Percentiles rank a stretch among this genome's conserved stretches.
Conservation (phyloP, 1,139 yeast genomes). For the Hansenula lynferdii region DNA sequence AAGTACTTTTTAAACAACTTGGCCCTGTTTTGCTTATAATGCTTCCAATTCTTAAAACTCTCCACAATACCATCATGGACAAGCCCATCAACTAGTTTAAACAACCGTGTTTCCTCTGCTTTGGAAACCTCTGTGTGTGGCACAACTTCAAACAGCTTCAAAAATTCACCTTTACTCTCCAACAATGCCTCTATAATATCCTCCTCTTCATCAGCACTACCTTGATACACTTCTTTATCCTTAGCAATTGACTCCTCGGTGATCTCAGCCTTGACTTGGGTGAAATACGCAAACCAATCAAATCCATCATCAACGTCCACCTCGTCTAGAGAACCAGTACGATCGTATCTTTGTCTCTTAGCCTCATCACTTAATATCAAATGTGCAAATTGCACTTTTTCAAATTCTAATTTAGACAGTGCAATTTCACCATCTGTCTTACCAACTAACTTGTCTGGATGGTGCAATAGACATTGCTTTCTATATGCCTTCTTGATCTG, state of each 20-base stretch:
- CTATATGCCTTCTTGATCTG: constrained; percentile 72
- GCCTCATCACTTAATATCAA: constrained; percentile 57
- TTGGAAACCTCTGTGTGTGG: constrained; percentile 71
- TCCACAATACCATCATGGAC: constrained; percentile 33
- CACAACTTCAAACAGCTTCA: constrained; percentile 63
- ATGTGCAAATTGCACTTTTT: constrained; percentile 73
- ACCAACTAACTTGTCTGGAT: constrained; percentile 71
- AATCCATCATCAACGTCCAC: constrained; percentile 39
- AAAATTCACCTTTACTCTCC: constrained; percentile 64
- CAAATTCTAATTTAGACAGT: constrained; percentile 46
- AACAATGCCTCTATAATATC: constrained; percentile 61
- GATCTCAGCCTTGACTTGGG: constrained; percentile 49
- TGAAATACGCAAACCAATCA: constrained; percentile 65
- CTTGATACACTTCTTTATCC: constrained; percentile 61
- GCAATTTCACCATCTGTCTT: constrained; percentile 28
- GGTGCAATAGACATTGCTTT: constrained; percentile 60
- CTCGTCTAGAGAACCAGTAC: constrained; percentile 59
- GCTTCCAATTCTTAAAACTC: constrained; percentile 43
- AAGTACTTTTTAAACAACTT: constrained; percentile 41
- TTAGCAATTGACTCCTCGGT: constrained; percentile 71
- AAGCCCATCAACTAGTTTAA: constrained; percentile 42
- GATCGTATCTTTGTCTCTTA: constrained; percentile 56
- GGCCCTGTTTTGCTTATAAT: constrained; percentile 44
- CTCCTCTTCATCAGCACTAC: constrained; percentile 57
- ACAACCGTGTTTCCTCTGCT: constrained; percentile 57